Conservation (phyloP, 164 flowering plant species). For the Buxus sempervirens region DNA sequence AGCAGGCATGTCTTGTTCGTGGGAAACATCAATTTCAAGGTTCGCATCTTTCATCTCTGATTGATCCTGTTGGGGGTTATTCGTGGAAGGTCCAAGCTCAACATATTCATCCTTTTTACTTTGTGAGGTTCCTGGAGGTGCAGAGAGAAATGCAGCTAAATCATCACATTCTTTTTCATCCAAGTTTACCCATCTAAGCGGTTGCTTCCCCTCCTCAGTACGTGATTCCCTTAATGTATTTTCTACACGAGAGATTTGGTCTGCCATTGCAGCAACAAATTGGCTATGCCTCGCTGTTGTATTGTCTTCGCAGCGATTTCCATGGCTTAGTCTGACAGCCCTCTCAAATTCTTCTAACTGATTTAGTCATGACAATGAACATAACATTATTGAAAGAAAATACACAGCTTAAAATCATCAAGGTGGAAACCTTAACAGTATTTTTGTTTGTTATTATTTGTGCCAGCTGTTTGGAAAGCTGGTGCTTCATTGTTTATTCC, state of each 20-base stretch:
- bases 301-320: conserved; percentile 37
- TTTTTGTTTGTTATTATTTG: too few species aligned
- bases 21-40: conserved; percentile 9
- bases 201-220: conserved; percentile 50
- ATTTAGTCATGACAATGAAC: conserved; percentile 10
- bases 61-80: conserved; percentile 15
- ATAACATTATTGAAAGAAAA: conserved; percentile 2
- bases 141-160: conserved; percentile 77
- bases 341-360: conserved; percentile 91
- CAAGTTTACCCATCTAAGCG: conserved; percentile 73
- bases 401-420: not conserved
- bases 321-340: conserved; percentile 67
- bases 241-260: conserved; percentile 63
- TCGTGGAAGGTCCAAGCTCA: conserved; percentile 9
- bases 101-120: conserved; percentile 19
- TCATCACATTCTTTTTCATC: conserved; percentile 79
- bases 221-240: conserved; percentile 45
- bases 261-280: conserved; percentile 65
- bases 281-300: conserved; percentile 57
- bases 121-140: conserved; percentile 32
- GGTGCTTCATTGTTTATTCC: too few species aligned
- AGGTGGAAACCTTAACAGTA: not conserved
- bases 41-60: conserved; percentile 14
- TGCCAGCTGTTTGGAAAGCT: too few species aligned
- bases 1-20: conserved; percentile 16